Base-by-base conservation (phyloP, 1,139 yeast species). In the Pichia sp. region DNA sequence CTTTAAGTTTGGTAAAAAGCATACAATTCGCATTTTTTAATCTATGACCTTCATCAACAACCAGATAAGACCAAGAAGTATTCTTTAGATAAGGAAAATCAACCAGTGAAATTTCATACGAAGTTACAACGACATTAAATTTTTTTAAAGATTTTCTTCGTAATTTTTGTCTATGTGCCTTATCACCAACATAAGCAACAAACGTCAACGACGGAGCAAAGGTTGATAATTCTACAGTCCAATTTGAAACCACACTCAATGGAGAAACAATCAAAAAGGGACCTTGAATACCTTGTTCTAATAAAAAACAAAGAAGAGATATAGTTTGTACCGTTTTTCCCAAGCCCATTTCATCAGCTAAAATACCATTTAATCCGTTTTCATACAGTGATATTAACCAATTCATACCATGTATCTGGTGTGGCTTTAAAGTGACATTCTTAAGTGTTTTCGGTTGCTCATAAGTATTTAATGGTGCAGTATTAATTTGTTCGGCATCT, bases 331-430 rank as follows among this genome's bases (percentile, higher is more conserved):
- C 67, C 0, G 97, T 92, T 62, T 90, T 90, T 5, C 98, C 97
- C 39, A 89, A 70, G 0, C 97, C 97, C 97, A 90, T 92, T 65
- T 90, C 97, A 66, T 92, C 97, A 0, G 97, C 97, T 33, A 92
- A 69, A 35, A 92, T 89, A 3, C 98, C 98, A 66, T 92, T 92
- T 34, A 92, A 71, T 0, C 97, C 98, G 65, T 92, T 92, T 63
- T 90, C 95, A 63, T 85, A 92, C 33, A 92, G 70, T 0, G 96
- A 85, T 10, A 83, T 76, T 45, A 92, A 69, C 97, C 97, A 92
- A 57, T 87, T 90, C 50, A 90, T 75, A 0, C 97, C 98, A 49
- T 86, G 92, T 31, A 88, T 64, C 65, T 92, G 98, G 62, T 92
- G 90, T 34, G 81, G 84, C 60, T 89, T 87, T 71, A 92, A 70